Evolutionary conservation across 1,284 basidiomycete genomes (phyloP).

Genomic region (Pyrrhoderma lamaoense): DNA sequence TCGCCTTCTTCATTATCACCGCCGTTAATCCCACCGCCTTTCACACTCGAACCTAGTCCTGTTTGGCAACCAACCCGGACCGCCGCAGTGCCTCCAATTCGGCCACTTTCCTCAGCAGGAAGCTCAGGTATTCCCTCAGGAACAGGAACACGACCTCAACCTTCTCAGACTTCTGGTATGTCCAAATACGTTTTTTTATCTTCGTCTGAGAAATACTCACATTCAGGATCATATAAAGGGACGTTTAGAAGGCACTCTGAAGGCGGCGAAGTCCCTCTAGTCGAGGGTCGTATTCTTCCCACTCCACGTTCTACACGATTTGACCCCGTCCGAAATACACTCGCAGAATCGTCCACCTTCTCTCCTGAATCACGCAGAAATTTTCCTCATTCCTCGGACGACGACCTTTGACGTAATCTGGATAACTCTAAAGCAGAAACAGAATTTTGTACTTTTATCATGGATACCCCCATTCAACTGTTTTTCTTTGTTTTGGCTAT

Average conservation of each 20-base stretch:
- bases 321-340: constrained; percentile 14
- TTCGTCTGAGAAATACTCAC: neutral
- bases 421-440: neutral
- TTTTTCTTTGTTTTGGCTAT: neutral
- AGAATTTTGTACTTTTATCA: neutral
- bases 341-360: neutral
- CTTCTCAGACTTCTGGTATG: neutral
- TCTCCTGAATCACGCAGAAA: neutral
- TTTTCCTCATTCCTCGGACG: constrained; percentile 12
- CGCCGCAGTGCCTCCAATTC: neutral
- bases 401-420: neutral
- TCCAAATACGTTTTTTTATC: neutral
- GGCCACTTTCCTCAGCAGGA: constrained; percentile 6
- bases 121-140: neutral
- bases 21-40: constrained; percentile 13
- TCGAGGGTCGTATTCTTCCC: constrained; percentile 8
- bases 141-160: neutral
- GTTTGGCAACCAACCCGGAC: constrained; percentile 5
- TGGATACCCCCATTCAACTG: neutral
- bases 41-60: constrained; percentile 16
- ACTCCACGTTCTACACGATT: constrained; percentile 12
- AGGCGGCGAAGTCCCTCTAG: neutral
- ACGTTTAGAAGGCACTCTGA: constrained; percentile 5
- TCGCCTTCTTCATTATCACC: neutral
- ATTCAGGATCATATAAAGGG: neutral